Base-by-base conservation (phyloP, 768 basidiomycete genomes). In the Amanita rubescens region DNA sequence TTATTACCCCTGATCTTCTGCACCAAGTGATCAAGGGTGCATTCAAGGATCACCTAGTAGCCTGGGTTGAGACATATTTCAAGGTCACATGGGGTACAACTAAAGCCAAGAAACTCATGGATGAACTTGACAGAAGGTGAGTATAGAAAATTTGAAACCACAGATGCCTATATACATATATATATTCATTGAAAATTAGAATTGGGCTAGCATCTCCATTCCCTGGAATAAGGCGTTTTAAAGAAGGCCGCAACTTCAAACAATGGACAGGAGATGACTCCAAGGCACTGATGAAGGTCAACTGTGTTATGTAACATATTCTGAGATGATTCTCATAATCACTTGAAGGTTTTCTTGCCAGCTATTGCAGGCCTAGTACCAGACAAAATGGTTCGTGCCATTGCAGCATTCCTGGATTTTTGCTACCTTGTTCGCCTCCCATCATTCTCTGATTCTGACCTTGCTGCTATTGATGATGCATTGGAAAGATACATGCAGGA, bases 371-470 rank as follows among this genome's bases (percentile, higher is more conserved):
- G 57, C 1, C 44, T 55, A 48, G 30, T 58, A 0, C 65, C 19
- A 60, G 59, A 22, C 4, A 6, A 51, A 25, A 55, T 44, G n/a
- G 15, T 24, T 19, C 30, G 27, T 17, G 60, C 59, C 7, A 58
- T 63, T 24, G 59, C 52, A n/a, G 64, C 62, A 1, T 11, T 71
- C 5, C 55, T 74, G 0, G 67, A 73, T 53, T 71, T 73, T 52
- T 58, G 69, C 2, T 65, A 65, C 43, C 61, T 68, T 9, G 62
- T 69, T 3, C 65, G 63, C 22, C 65, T 62, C 30, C 57, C 59
- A 2, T 15, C 59, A 3, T 67, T 69, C 56, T 59, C 67, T 1
- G 37, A 35, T 4, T 57, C 60, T 5, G 66, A 66, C 6, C 59
- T 73, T 4, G 49, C 33, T 1, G 33, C 44, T 0, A 20, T 75